A percentile compares a stretch with the other conserved stretches of the same genome.
These are phyloP conservation scores for Nannochloris sp. DNA, from an alignment of 139 green algal species.

Conservation along the genomic window DNA sequence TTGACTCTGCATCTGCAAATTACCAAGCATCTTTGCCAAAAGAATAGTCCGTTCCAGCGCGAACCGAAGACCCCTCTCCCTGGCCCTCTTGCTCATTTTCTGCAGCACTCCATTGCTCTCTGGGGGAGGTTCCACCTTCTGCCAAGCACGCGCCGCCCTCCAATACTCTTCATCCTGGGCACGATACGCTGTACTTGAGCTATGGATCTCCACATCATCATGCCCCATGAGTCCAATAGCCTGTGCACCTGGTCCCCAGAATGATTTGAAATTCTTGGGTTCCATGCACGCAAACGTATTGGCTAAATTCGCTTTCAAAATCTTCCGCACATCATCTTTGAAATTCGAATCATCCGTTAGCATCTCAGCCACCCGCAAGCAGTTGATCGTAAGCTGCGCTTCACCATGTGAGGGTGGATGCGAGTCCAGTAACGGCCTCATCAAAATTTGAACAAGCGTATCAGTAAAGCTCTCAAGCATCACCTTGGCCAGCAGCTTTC, in stretches of 20 bases:
- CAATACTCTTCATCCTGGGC: too few species aligned
- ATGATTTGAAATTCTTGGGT: not conserved
- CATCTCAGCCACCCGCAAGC: slow-evolving; percentile 27
- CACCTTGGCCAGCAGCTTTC: slow-evolving; percentile 11
- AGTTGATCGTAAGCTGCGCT: slow-evolving; percentile 27
- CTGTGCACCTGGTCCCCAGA: slow-evolving; percentile 9
- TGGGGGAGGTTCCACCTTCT: not conserved
- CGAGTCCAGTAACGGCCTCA: slow-evolving; percentile 8
- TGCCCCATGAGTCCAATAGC: not conserved
- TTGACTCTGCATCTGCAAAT: slow-evolving; percentile 16
- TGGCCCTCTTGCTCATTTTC: too few species aligned
- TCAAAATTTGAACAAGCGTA: slow-evolving; percentile 24
- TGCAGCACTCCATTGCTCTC: not conserved
- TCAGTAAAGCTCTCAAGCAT: slow-evolving; percentile 10
- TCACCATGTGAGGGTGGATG: slow-evolving; percentile 13
- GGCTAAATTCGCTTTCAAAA: slow-evolving; percentile 14
- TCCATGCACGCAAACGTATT: slow-evolving; percentile 7
- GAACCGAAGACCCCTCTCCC: slow-evolving; percentile 3
- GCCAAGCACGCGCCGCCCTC: not conserved
- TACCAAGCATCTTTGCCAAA: slow-evolving; percentile 30
- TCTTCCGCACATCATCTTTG: slow-evolving; percentile 7
- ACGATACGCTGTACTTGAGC: not conserved
- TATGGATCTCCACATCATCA: slow-evolving; percentile 4
- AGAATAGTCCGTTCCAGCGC: slow-evolving; percentile 25
- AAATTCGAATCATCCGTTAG: slow-evolving; percentile 38